Percentiles rank a stretch among this genome's conserved stretches.
phyloP scores from a whole-genome alignment of 805 yeast species.

The Priceomyces carsonii region DNA sequence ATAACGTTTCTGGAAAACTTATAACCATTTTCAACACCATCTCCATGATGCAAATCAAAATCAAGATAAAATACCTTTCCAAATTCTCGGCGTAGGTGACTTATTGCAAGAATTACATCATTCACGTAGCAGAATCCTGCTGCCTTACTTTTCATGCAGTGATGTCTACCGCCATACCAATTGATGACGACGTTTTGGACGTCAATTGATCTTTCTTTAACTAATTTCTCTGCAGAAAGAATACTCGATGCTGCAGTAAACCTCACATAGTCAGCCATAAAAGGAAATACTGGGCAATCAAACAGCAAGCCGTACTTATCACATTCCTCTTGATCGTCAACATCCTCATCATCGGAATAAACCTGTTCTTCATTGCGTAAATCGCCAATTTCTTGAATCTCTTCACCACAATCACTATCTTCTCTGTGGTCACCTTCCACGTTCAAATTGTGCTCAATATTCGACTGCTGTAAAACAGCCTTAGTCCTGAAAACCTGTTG shows the following conservation, averaged over 20 bases:
- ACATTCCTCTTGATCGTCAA: slow-evolving; percentile 13
- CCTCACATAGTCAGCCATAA: slow-evolving; percentile 49
- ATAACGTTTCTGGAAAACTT: slow-evolving; percentile 52
- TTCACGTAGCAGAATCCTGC: slow-evolving; percentile 76
- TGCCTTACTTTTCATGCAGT: slow-evolving; percentile 53
- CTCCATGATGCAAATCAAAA: slow-evolving; percentile 78
- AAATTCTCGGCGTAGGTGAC: slow-evolving; percentile 47
- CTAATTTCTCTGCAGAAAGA: slow-evolving; percentile 43
- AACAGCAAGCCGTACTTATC: slow-evolving; percentile 49
- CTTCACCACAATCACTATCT: background rate
- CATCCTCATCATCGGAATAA: slow-evolving; percentile 7
- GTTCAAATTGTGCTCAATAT: no score
- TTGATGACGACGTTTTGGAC: slow-evolving; percentile 49
- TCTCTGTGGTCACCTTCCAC: no score
- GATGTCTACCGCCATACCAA: slow-evolving; percentile 85
- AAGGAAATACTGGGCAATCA: slow-evolving; percentile 67
- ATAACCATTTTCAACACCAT: slow-evolving; percentile 74
- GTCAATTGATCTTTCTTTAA: slow-evolving; percentile 7
- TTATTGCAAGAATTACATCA: slow-evolving; percentile 62
- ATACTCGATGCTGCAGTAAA: slow-evolving; percentile 60
- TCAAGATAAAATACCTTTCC: slow-evolving; percentile 61
- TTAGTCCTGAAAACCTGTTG: no score
- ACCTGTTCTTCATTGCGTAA: slow-evolving; percentile 2
- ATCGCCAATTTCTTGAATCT: background rate
- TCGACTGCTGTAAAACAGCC: no score